A percentile compares a stretch with the other conserved stretches of the same genome.
Conservation (phyloP, 169 alveolate genomes). For the Cyclospora cayetanensis region DNA sequence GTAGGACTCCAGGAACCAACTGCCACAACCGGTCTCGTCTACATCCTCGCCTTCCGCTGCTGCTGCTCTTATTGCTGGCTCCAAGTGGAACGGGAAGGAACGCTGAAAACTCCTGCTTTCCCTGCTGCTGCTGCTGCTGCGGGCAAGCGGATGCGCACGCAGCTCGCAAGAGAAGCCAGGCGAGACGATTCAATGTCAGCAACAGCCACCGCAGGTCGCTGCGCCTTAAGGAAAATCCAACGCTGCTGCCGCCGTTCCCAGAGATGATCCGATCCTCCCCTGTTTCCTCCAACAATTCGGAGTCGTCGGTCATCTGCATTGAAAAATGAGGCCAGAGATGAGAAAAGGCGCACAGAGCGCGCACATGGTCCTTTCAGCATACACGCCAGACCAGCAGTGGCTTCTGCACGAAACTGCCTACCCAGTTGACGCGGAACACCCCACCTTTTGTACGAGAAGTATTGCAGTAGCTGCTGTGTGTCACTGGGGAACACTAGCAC, state of each 20-base stretch:
- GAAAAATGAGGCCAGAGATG: not conserved
- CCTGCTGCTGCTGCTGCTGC: constrained; percentile 43
- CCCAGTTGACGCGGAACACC: too few relatives aligned
- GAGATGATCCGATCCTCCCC: not conserved
- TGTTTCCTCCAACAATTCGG: constrained; percentile 32
- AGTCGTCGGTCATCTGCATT: constrained; percentile 39
- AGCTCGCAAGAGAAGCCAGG: constrained; percentile 34
- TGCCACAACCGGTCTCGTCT: constrained; percentile 4
- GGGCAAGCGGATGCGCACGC: not conserved
- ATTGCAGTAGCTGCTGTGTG: too few relatives aligned
- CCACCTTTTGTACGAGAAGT: too few relatives aligned
- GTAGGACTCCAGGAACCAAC: not conserved
- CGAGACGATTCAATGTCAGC: constrained; percentile 29
- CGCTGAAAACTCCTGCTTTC: not conserved
- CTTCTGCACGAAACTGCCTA: too few relatives aligned
- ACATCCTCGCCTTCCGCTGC: not conserved
- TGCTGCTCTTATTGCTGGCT: not conserved
- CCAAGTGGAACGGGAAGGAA: not conserved
- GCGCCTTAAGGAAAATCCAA: not conserved
- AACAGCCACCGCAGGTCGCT: constrained; percentile 52
- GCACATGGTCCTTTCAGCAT: too few relatives aligned
- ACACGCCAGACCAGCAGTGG: too few relatives aligned
- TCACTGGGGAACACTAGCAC: too few relatives aligned
- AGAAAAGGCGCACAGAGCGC: too few relatives aligned
- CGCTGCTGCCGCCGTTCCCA: constrained; percentile 1